Evolutionary conservation across 2,329 filamentous ascomycete species (phyloP), one percentile per base, ranked within the genome.

Genomic region (Aaosphaeria pasadenensis): DNA sequence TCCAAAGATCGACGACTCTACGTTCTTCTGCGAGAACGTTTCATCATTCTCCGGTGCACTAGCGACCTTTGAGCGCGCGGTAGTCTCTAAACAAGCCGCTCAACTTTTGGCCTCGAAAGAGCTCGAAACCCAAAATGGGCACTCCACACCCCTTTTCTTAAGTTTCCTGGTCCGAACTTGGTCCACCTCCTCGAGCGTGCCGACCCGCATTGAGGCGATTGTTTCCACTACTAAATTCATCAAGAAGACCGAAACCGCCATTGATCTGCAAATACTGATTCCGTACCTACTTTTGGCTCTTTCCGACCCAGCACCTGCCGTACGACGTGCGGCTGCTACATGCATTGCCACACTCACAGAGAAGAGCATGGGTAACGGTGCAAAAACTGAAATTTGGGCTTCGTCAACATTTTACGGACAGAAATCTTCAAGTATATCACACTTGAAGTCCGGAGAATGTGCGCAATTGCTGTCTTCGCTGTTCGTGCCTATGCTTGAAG

Each of bases 281-380:
- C 92, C 92, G 2, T 96, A 95, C 70, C 76, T 86, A 31, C 73
- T 96, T 41, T 77, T 81, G 35, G 88, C 87, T 24, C 79, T 97
- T 13, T 78, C 83, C 28, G 92, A 97, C 66, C 73, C 84, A 5
- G 88, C 88, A 1, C 84, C 86, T 53, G 83, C 84, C 52, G 86
- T 96, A 39, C 86, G 91, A 40, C 83, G 85, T 52, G 84, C 89
- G 44, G 88, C 91, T 17, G 84, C 86, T 24, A 81, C 86, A 44
- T 76, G 91, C 31, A 66, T 89, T 31, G 57, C 57, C 4, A 49
- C 57, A 1, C 43, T 71, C 1, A 59, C 58, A 28, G 50, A 58
- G 28, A 52, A 53, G 11, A 45, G 54, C 4, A 51, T 43, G 5
- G 42, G 50, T 11, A 43, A 57, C 30, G 46, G 47, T 4, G 52